These are phyloP conservation scores for Crassisporium funariophilum DNA, from an alignment of 768 basidiomycete species.

Conservation along the genomic window DNA sequence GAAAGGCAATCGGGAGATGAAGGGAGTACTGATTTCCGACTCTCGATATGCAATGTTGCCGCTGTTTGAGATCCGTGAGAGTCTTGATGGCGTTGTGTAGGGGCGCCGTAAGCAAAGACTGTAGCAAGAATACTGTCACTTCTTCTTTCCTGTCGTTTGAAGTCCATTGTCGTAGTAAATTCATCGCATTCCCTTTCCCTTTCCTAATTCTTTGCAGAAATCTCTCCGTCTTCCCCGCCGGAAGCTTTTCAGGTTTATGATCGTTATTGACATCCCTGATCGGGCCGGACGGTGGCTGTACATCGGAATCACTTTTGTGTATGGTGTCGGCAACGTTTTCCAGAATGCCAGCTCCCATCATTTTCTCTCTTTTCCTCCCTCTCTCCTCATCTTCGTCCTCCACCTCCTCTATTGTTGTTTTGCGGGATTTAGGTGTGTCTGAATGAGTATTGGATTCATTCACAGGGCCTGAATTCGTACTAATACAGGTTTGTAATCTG, in stretches of 20 bases:
- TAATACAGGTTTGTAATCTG: too few species aligned
- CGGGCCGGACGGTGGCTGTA: too few species aligned
- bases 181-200: background rate
- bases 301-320: background rate
- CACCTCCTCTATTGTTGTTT: background rate
- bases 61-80: background rate
- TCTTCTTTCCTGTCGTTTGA: background rate
- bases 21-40: background rate
- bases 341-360: background rate
- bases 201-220: background rate
- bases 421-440: background rate
- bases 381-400: constrained; percentile 3
- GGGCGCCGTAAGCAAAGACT: constrained; percentile 4
- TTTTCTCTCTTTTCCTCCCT: background rate
- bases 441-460: background rate
- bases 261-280: too few species aligned
- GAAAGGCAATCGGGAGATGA: background rate
- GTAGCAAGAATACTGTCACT: constrained; percentile 3
- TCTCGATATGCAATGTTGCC: background rate
- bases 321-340: background rate
- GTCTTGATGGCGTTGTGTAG: background rate
- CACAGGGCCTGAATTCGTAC: background rate
- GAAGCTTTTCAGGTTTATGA: too few species aligned
- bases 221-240: too few species aligned
- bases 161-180: background rate